These are phyloP conservation scores for Trichoderma erinaceum DNA, from an alignment of 495 filamentous ascomycete species.

Conservation along the genomic window DNA sequence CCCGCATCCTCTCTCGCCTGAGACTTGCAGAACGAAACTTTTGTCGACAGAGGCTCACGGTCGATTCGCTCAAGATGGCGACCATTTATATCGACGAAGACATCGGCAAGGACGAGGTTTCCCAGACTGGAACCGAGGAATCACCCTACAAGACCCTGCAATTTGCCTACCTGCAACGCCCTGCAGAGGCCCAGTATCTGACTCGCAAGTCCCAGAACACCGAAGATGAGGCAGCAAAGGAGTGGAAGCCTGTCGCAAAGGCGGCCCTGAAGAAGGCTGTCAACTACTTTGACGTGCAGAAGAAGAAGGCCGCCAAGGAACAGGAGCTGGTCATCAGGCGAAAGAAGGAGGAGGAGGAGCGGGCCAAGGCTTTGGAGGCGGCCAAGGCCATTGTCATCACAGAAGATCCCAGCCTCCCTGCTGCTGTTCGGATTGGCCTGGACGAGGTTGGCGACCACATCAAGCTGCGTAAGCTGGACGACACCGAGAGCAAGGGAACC, in stretches of 20 bases:
- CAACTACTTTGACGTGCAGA: constrained; percentile 62
- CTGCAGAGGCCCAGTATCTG: constrained; percentile 52
- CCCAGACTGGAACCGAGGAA: constrained; percentile 60
- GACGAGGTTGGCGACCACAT: constrained; percentile 49
- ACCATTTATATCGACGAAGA: constrained; percentile 76
- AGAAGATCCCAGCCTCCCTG: constrained; percentile 74
- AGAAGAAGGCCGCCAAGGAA: constrained; percentile 72
- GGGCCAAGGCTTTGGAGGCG: constrained; percentile 72
- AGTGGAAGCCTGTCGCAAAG: constrained; percentile 80
- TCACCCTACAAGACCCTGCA: constrained; percentile 75
- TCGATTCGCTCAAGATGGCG: constrained; percentile 23
- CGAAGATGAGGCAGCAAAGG: constrained; percentile 48
- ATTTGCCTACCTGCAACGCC: constrained; percentile 68
- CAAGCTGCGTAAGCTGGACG: constrained; percentile 63
- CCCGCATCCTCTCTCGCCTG: background rate
- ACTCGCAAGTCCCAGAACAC: constrained; percentile 61
- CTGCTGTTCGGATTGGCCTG: constrained; percentile 57
- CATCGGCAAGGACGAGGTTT: constrained; percentile 60
- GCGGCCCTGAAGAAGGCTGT: constrained; percentile 75
- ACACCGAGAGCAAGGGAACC: constrained; percentile 57
- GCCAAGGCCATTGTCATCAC: constrained; percentile 82
- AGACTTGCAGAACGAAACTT: background rate
- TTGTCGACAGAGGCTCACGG: background rate
- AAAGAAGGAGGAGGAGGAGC: constrained; percentile 63
- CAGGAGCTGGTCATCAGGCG: constrained; percentile 38